Evolutionary conservation across 2,329 filamentous ascomycete genomes (phyloP).

Genomic region (Fusarium heterosporum): DNA sequence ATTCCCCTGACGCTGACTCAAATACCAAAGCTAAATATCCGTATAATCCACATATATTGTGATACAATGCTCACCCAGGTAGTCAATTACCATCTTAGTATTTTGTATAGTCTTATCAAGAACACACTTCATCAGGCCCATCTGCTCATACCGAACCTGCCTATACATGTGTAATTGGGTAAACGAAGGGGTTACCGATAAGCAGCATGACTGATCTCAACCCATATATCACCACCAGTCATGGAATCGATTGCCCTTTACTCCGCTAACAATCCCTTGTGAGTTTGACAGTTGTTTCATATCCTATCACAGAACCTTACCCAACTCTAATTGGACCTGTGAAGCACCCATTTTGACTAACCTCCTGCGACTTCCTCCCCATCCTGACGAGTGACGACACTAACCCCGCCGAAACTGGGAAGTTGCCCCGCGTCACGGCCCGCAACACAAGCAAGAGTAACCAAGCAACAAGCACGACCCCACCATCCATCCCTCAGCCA

Average conservation of each 20-base stretch:
- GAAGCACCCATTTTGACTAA: constrained; percentile 20
- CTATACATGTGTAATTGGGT: too few species aligned
- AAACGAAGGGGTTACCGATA: background rate
- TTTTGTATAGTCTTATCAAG: too few species aligned
- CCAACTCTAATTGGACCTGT: constrained; percentile 16
- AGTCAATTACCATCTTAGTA: too few species aligned
- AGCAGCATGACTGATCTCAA: background rate
- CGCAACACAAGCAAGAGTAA: constrained; percentile 18
- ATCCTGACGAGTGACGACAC: constrained; percentile 34
- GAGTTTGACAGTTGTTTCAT: constrained; percentile 23
- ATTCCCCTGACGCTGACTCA: too few species aligned
- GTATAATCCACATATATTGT: too few species aligned
- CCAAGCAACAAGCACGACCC: constrained; percentile 26
- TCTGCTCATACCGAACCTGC: too few species aligned
- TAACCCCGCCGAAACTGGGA: constrained; percentile 29
- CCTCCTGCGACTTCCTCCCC: constrained; percentile 2
- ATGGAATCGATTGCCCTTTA: background rate
- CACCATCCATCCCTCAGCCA: constrained; percentile 19
- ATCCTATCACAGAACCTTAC: constrained; percentile 26
- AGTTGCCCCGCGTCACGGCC: constrained; percentile 34
- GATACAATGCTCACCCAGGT: too few species aligned
- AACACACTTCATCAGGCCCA: too few species aligned
- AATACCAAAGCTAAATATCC: too few species aligned
- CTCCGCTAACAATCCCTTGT: constrained; percentile 10
- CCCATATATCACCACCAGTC: background rate